These are phyloP conservation scores for Myxozyma monticola DNA, from an alignment of 805 yeast species.

Conservation along the genomic window DNA sequence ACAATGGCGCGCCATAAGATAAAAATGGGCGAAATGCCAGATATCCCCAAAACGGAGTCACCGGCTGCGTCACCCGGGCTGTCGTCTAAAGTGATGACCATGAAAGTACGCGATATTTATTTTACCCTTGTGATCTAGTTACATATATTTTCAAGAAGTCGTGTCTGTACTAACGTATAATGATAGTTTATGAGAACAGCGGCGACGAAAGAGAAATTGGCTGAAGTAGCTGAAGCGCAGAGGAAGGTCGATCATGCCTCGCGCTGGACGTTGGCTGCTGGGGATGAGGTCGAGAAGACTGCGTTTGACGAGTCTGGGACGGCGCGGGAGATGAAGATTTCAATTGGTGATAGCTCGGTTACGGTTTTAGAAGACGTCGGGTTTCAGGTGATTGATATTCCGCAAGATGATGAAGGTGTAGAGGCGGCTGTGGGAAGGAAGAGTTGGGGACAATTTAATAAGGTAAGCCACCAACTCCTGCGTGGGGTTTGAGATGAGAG, in stretches of 20 bases:
- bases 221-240: constrained; percentile 33
- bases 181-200: constrained; percentile 36
- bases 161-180: background rate
- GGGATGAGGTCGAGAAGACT: no score
- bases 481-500: background rate
- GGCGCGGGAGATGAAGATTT: no score
- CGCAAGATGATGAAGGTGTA: constrained; percentile 15
- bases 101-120: constrained; percentile 56
- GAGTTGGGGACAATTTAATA: constrained; percentile 30
- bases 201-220: constrained; percentile 38
- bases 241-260: constrained; percentile 34
- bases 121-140: no score
- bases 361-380: constrained; percentile 20
- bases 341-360: constrained; percentile 1
- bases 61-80: constrained; percentile 35
- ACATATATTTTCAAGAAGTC: no score
- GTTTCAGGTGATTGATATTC: constrained; percentile 22
- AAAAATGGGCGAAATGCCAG: no score
- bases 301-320: no score
- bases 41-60: constrained; percentile 1
- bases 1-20: no score
- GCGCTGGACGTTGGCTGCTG: constrained; percentile 29
- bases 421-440: constrained; percentile 34
- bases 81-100: constrained; percentile 75
- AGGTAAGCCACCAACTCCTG: background rate